Conservation (phyloP, 176 grass and related monocot species). For the Cymbopogon citratus region DNA sequence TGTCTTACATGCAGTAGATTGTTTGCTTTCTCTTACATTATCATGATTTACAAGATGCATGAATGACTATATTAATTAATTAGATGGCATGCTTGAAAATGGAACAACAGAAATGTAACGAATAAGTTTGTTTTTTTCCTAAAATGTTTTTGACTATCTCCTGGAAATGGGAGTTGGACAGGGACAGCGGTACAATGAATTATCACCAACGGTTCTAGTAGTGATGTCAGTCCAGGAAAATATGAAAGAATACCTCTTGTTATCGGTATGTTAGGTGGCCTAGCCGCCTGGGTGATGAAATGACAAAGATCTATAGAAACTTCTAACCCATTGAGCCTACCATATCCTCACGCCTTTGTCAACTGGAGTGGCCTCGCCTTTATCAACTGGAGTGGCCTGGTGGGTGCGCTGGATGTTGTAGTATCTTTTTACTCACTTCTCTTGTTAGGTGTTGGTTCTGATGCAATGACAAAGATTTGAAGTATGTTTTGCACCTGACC, state of each 20-base stretch:
- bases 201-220: constrained; percentile 16
- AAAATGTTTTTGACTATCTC: constrained; percentile 4
- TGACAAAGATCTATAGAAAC: constrained; percentile 47
- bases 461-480: constrained; percentile 41
- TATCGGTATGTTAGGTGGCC: constrained; percentile 56
- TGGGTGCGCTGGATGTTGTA: constrained; percentile 40
- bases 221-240: constrained; percentile 21
- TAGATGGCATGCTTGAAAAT: constrained; percentile 32
- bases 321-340: constrained; percentile 41
- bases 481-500: constrained; percentile 31
- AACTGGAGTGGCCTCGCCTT: too few relatives aligned
- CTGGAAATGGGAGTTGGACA: constrained; percentile 26
- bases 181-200: constrained; percentile 22
- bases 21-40: neutral
- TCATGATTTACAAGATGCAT: neutral
- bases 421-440: constrained; percentile 38
- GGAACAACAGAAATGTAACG: constrained; percentile 32
- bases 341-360: constrained; percentile 28
- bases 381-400: constrained; percentile 31
- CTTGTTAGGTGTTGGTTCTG: constrained; percentile 42
- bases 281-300: constrained; percentile 20
- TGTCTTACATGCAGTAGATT: constrained; percentile 15
- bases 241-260: constrained; percentile 16
- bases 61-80: constrained; percentile 27
- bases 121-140: neutral